Percentiles rank a stretch among this genome's conserved stretches.
Evolutionary conservation across 2,329 filamentous ascomycete genomes (phyloP).

Genomic region (Cordyceps tenuipes): DNA sequence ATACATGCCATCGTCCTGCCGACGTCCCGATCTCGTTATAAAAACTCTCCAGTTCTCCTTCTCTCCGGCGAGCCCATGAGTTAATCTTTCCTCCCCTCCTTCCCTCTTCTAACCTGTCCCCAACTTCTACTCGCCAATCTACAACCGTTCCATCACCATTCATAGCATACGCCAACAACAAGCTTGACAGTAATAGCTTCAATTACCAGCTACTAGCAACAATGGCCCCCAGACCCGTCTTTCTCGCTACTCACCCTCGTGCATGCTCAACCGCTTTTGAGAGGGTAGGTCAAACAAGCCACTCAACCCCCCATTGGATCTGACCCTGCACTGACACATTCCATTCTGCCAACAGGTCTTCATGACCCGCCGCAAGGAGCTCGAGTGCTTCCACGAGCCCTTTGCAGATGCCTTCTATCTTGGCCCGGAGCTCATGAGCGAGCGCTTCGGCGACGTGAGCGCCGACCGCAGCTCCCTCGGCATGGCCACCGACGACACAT

Average conservation of each 20-base stretch:
- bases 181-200: too few relatives aligned
- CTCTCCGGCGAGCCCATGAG: background rate
- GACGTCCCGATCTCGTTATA: constrained; percentile 8
- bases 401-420: constrained; percentile 97
- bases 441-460: constrained; percentile 66
- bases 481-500: constrained; percentile 58
- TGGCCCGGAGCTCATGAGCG: constrained; percentile 77
- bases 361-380: constrained; percentile 79
- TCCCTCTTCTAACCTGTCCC: background rate
- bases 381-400: constrained; percentile 86
- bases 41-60: background rate
- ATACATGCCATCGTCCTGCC: background rate
- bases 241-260: constrained; percentile 87
- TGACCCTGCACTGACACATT: background rate
- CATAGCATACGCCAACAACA: constrained; percentile 14
- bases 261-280: constrained; percentile 97
- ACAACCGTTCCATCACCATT: background rate
- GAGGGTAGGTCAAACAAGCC: constrained; percentile 50
- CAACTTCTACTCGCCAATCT: background rate
- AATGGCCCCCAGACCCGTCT: constrained; percentile 68
- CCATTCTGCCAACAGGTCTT: constrained; percentile 58
- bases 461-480: constrained; percentile 50
- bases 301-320: background rate
- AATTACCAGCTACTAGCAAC: constrained; percentile 19
- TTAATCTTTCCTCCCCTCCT: background rate